A percentile compares a stretch with the other conserved stretches of the same genome.
phyloP scores from a whole-genome alignment of 495 filamentous ascomycete species.

The Copromyces sp. region DNA sequence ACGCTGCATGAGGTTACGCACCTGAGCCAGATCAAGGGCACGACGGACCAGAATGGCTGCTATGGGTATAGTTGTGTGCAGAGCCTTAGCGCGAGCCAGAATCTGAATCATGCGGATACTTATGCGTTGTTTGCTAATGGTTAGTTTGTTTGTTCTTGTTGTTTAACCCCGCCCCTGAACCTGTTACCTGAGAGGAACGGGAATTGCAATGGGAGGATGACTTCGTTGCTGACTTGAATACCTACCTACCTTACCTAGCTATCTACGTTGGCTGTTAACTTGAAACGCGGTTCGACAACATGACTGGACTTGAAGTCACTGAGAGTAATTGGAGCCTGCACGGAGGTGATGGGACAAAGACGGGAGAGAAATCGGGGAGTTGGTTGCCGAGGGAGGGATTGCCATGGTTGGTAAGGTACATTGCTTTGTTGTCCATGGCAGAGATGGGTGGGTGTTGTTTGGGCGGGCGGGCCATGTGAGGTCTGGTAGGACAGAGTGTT shows the following conservation, averaged over 20 bases:
- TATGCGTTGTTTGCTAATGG: conserved; percentile 53
- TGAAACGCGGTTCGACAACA: background rate
- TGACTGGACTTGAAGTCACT: background rate
- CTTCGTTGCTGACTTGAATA: too few relatives aligned
- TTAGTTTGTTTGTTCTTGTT: background rate
- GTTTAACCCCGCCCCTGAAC: background rate
- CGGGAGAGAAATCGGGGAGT: background rate
- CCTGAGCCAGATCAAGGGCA: conserved; percentile 46
- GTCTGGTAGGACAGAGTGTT: too few relatives aligned
- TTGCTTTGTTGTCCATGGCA: background rate
- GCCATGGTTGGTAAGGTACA: too few relatives aligned
- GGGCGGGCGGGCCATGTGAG: background rate
- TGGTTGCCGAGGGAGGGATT: background rate
- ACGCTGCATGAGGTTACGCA: conserved; percentile 56
- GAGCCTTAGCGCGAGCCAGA: conserved; percentile 31
- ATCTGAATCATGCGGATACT: conserved; percentile 51
- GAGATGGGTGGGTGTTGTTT: too few relatives aligned
- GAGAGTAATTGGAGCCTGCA: background rate
- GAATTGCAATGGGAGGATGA: too few relatives aligned
- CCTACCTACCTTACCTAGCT: background rate
- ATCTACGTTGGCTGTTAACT: background rate
- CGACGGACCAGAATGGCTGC: conserved; percentile 38
- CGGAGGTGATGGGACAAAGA: background rate
- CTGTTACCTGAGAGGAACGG: too few relatives aligned
- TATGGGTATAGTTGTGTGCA: conserved; percentile 48